phyloP scores from a whole-genome alignment of 164 flowering plant genomes.

The Cinnamomum micranthum region DNA sequence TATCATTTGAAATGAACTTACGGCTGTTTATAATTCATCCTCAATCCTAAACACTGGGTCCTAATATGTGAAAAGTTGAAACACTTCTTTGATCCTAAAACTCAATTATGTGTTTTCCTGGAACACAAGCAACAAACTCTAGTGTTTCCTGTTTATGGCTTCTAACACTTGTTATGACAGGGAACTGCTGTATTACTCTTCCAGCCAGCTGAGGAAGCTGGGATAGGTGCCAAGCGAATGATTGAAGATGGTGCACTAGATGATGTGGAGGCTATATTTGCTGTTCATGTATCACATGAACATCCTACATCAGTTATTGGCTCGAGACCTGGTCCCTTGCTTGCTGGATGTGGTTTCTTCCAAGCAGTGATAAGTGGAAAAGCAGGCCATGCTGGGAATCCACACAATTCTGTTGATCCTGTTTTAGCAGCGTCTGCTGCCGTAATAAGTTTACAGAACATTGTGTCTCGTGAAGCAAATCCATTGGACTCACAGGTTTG shows the following conservation, averaged over 20 bases:
- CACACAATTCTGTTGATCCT: conserved; percentile 45
- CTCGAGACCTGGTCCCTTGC: conserved; percentile 76
- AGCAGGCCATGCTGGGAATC: conserved; percentile 27
- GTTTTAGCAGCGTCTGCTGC: conserved; percentile 73
- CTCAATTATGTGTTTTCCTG: not conserved
- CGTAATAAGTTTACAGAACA: conserved; percentile 74
- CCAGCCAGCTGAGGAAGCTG: conserved; percentile 97
- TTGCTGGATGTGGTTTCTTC: conserved; percentile 89
- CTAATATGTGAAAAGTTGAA: not conserved
- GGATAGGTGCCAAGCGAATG: conserved; percentile 81
- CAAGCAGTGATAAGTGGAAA: conserved; percentile 51
- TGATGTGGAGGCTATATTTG: conserved; percentile 84
- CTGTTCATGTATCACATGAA: conserved; percentile 62
- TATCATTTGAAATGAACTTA: not conserved
- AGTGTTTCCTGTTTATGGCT: not conserved
- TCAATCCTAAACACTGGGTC: not conserved
- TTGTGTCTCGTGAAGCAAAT: conserved; percentile 85
- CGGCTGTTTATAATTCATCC: not conserved
- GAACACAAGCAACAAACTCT: not conserved
- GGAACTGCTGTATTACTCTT: conserved; percentile 80
- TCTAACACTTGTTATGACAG: conserved; percentile 24
- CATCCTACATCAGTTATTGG: conserved; percentile 61
- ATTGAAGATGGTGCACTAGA: conserved; percentile 72
- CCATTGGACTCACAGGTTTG: conserved; percentile 81
- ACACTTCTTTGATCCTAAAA: not conserved